Percentiles rank a stretch among this genome's conserved stretches.
These are phyloP conservation scores for Orbilia quercus DNA, from an alignment of 2,329 filamentous ascomycete genomes.

Conservation along the genomic window DNA sequence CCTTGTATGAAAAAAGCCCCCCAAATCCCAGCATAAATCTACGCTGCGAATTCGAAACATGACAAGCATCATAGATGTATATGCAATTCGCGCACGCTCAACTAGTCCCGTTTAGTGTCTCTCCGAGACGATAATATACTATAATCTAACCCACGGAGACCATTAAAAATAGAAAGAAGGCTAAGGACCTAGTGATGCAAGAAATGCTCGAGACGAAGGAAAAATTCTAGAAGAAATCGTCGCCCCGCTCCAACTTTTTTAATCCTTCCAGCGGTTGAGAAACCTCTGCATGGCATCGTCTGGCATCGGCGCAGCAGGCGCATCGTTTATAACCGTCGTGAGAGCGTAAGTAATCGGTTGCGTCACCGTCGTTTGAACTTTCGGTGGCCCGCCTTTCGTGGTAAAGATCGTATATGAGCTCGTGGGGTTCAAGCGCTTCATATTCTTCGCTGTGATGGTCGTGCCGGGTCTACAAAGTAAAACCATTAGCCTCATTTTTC, in stretches of 20 bases:
- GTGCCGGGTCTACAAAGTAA: conserved; percentile 58
- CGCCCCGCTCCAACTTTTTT: conserved; percentile 5
- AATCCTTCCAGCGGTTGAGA: conserved; percentile 63
- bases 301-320: conserved; percentile 61
- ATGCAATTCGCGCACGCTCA: conserved; percentile 14
- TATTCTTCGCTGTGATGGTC: conserved; percentile 63
- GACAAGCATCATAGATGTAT: background rate
- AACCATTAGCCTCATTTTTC: background rate
- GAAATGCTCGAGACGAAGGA: background rate
- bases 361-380: conserved; percentile 62
- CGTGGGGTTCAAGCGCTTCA: conserved; percentile 62
- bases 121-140: background rate
- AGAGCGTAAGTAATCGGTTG: conserved; percentile 62
- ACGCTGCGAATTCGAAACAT: conserved; percentile 1
- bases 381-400: conserved; percentile 61
- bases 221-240: background rate
- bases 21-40: conserved; percentile 6
- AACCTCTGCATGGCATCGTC: conserved; percentile 62
- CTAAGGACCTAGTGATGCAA: too few species aligned
- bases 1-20: conserved; percentile 5
- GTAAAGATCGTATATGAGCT: conserved; percentile 62
- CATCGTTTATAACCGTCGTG: conserved; percentile 62
- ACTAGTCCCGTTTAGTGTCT: background rate
- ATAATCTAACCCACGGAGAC: too few species aligned
- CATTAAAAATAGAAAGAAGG: background rate